Percentiles rank a stretch among this genome's conserved stretches.
Conservation (phyloP, 2,329 filamentous ascomycete genomes). For the Aspergillus aculeatus region DNA sequence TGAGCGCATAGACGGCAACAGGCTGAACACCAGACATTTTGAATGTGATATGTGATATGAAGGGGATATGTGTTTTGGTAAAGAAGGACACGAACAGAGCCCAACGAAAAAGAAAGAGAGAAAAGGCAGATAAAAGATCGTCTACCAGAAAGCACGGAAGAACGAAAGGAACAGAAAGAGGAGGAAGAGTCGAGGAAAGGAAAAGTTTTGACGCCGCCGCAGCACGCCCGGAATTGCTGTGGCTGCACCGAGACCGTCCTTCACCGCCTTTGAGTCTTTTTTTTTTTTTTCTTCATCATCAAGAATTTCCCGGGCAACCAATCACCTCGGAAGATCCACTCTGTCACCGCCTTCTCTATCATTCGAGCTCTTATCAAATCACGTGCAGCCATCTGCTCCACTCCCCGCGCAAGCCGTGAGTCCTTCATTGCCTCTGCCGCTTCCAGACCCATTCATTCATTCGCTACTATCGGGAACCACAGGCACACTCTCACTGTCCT, state of each 20-base stretch:
- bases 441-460: not conserved
- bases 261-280: constrained; percentile 12
- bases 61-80: not conserved
- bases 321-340: not conserved
- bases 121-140: constrained; percentile 17
- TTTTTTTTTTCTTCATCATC: constrained; percentile 17
- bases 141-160: constrained; percentile 20
- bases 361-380: not conserved
- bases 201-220: constrained; percentile 15
- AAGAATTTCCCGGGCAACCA: not conserved
- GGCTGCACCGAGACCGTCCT: constrained; percentile 4
- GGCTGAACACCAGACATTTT: constrained; percentile 52
- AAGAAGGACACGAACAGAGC: not conserved
- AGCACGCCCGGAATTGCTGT: not conserved
- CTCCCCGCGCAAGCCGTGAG: not conserved
- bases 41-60: constrained; percentile 10
- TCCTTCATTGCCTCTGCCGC: not conserved
- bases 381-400: not conserved
- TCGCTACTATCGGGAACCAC: not conserved
- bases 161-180: constrained; percentile 20
- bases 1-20: constrained; percentile 87
- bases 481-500: not conserved
- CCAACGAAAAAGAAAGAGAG: constrained; percentile 8
- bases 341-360: not conserved
- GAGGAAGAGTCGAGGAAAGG: constrained; percentile 8